Evolutionary conservation across 2,329 filamentous ascomycete genomes (phyloP).

Genomic region (Trichoderma sp.): DNA sequence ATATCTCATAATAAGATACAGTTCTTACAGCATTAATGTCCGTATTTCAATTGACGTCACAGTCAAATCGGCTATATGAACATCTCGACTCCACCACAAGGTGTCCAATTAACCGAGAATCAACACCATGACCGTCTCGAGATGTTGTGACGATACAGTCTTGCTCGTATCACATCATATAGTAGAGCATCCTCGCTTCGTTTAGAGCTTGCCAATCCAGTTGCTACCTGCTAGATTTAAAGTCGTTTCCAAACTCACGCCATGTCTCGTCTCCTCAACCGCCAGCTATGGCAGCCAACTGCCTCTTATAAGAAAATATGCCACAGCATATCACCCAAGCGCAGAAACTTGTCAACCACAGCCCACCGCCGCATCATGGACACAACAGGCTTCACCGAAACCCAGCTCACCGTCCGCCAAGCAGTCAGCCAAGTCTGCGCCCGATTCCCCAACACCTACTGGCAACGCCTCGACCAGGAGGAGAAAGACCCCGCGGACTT

Average conservation of each 20-base stretch:
- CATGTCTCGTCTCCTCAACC: constrained; percentile 1
- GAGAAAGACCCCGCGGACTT: constrained; percentile 74
- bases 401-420: constrained; percentile 72
- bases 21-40: no score
- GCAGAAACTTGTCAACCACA: constrained; percentile 43
- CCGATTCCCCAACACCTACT: constrained; percentile 73
- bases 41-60: background rate
- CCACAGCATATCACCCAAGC: background rate
- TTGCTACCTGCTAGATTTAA: background rate
- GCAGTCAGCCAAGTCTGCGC: constrained; percentile 69
- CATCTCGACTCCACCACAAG: constrained; percentile 2
- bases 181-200: no score
- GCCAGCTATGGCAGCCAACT: background rate
- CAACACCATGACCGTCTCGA: background rate
- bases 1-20: background rate
- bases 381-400: constrained; percentile 69
- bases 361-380: constrained; percentile 61
- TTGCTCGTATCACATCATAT: background rate
- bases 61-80: constrained; percentile 21
- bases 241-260: background rate
- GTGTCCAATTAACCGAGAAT: constrained; percentile 16
- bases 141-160: background rate
- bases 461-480: constrained; percentile 71
- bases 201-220: background rate
- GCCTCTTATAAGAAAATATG: background rate